Base-by-base conservation (phyloP, 2,329 filamentous ascomycete species). In the Apiospora kogelbergensis region DNA sequence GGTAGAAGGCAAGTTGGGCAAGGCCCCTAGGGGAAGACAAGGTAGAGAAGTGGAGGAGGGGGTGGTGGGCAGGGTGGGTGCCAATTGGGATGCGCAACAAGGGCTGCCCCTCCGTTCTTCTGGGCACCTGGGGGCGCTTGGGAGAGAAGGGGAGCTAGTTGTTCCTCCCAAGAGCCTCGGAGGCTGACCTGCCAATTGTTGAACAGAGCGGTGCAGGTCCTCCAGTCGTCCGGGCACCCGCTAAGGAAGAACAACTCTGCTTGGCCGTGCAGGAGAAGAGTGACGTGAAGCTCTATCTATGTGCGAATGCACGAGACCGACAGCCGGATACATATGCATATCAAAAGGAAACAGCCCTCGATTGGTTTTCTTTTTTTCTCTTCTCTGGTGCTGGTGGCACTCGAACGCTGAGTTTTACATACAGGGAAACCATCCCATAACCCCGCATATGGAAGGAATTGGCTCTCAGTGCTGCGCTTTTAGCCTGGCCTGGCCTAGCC, bases 81-180 rank as follows among this genome's bases (percentile, higher is more conserved):
- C 53, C 53, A 60, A 60, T 60, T 60, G 53, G 53, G 53, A 37
- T 60, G 53, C 53, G 30, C 53, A 60, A 60, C 53, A 37, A 60
- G 53, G 53, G 30, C 30, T 60, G 53, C 53, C 53, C 53, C 53
- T 60, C 53, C 53, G 53, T 37, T 37, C 53, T 33, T 60, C 53
- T 37, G 53, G 26, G 45, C 7, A 7, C 17, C 7, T n/a, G 44
- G 44, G 44, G 44, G 48, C 33, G 33, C 33, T 33, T 33, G 40
- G 11, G 53, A 26, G 53, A 60, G 53, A 60, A n/a, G n/a, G n/a
- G n/a, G n/a, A n/a, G 48, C 48, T 57, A 57, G 48, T 57, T 57
- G 48, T 57, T 33, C 26, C 26, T 57, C 26, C n/a, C 33, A 57
- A 33, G 26, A 57, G 48, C 48, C 48, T 57, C 48, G 26, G 48